Percentiles rank a stretch among this genome's conserved stretches.
These are phyloP conservation scores for Emericellopsis terricola DNA, from an alignment of 495 filamentous ascomycete genomes.

Conservation along the genomic window DNA sequence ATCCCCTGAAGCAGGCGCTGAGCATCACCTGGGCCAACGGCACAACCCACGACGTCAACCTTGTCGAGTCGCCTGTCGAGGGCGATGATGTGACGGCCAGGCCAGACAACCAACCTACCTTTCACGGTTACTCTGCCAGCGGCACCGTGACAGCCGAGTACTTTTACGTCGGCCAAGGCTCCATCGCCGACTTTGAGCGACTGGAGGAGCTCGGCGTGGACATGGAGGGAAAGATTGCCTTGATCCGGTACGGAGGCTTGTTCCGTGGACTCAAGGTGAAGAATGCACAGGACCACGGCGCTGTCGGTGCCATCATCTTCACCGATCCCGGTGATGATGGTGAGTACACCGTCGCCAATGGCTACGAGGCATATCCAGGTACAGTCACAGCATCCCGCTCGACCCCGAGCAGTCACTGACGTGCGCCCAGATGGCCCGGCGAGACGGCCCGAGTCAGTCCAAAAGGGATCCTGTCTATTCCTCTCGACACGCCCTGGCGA, in stretches of 20 bases:
- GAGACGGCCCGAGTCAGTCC: conserved; percentile 71
- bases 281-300: conserved; percentile 77
- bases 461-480: conserved; percentile 75
- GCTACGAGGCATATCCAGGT: conserved; percentile 55
- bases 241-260: conserved; percentile 69
- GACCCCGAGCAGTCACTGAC: no score
- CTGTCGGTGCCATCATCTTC: conserved; percentile 73
- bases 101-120: conserved; percentile 64
- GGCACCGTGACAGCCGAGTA: conserved; percentile 70
- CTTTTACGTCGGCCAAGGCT: conserved; percentile 80
- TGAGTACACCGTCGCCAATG: conserved; percentile 60
- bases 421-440: conserved; percentile 56
- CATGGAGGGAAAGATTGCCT: conserved; percentile 67
- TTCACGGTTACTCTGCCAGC: conserved; percentile 84
- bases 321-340: conserved; percentile 83
- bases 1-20: conserved; percentile 61
- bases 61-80: conserved; percentile 65
- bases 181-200: conserved; percentile 68
- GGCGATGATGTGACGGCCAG: conserved; percentile 63
- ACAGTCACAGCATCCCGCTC: no score
- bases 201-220: conserved; percentile 55
- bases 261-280: conserved; percentile 90
- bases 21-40: conserved; percentile 45
- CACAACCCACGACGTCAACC: conserved; percentile 26
- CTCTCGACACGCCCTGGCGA: conserved; percentile 45